Evolutionary conservation across 176 grass and related monocot genomes (phyloP).

Genomic region (Saccharum officinarum): DNA sequence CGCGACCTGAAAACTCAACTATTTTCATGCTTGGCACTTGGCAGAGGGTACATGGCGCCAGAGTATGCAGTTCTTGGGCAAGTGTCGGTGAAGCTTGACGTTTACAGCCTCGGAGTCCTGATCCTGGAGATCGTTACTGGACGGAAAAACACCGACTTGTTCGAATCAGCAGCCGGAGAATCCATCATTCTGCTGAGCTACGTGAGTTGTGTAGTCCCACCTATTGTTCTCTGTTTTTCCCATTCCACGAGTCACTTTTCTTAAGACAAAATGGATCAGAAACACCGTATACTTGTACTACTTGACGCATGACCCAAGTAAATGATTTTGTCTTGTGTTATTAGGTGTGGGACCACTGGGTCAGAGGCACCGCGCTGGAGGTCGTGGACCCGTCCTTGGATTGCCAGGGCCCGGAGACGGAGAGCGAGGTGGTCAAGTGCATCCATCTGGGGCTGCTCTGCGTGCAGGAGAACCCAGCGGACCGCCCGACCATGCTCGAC

Average conservation of each 20-base stretch:
- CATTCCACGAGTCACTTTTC: too few relatives aligned
- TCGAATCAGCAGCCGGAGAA: not conserved
- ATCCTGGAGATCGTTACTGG: constrained; percentile 40
- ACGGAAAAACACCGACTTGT: constrained; percentile 1
- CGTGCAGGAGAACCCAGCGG: constrained; percentile 31
- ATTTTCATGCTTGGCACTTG: too few relatives aligned
- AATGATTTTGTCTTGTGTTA: too few relatives aligned
- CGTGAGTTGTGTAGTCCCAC: not conserved
- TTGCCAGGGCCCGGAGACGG: not conserved
- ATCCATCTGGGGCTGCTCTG: constrained; percentile 38
- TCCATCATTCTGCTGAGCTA: constrained; percentile 15
- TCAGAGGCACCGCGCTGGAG: not conserved
- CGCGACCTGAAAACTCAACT: not conserved
- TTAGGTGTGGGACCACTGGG: constrained; percentile 45
- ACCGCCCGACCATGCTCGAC: constrained; percentile 12
- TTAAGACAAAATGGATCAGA: too few relatives aligned
- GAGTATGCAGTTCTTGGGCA: constrained; percentile 37
- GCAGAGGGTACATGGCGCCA: constrained; percentile 33
- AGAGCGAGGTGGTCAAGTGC: constrained; percentile 34
- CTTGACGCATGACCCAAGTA: too few relatives aligned
- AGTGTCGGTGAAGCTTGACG: constrained; percentile 33
- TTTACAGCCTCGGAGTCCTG: constrained; percentile 36
- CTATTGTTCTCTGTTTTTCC: too few relatives aligned
- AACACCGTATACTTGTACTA: too few relatives aligned
- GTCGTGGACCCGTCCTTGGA: constrained; percentile 1